Evolutionary conservation across 208 protist species (phyloP).

Genomic region (Crithidia mellificae): DNA sequence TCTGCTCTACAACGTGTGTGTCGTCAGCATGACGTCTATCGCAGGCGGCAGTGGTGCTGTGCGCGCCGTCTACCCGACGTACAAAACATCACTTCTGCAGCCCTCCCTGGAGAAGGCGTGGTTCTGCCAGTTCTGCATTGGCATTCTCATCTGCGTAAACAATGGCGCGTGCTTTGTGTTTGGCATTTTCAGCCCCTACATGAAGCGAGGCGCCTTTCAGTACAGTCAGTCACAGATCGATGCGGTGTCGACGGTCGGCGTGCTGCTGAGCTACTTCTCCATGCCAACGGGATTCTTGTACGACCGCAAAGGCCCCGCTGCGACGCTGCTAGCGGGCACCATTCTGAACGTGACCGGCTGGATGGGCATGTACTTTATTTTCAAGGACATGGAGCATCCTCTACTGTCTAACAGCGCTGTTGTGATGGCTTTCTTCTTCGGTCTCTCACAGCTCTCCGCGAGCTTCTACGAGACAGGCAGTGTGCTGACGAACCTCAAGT

Average conservation of each 20-base stretch:
- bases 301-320: constrained; percentile 56
- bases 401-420: constrained; percentile 41
- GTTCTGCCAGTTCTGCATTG: constrained; percentile 82
- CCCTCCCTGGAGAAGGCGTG: constrained; percentile 55
- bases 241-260: constrained; percentile 67
- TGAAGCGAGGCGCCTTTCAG: constrained; percentile 54
- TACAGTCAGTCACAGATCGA: constrained; percentile 71
- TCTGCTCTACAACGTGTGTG: not conserved
- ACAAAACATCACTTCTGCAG: constrained; percentile 2
- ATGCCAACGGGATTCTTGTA: constrained; percentile 79
- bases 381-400: constrained; percentile 49
- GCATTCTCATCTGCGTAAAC: constrained; percentile 76
- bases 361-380: constrained; percentile 73
- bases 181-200: constrained; percentile 71
- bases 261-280: constrained; percentile 83
- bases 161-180: constrained; percentile 86
- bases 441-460: constrained; percentile 76
- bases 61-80: constrained; percentile 10
- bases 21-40: not conserved
- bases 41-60: not conserved
- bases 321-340: constrained; percentile 58
- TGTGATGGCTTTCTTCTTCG: constrained; percentile 70
- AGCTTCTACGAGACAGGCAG: constrained; percentile 84
- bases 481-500: constrained; percentile 74
- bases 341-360: constrained; percentile 69